phyloP scores from a whole-genome alignment of 345 rosid genomes.

The Hypericum perforatum region DNA sequence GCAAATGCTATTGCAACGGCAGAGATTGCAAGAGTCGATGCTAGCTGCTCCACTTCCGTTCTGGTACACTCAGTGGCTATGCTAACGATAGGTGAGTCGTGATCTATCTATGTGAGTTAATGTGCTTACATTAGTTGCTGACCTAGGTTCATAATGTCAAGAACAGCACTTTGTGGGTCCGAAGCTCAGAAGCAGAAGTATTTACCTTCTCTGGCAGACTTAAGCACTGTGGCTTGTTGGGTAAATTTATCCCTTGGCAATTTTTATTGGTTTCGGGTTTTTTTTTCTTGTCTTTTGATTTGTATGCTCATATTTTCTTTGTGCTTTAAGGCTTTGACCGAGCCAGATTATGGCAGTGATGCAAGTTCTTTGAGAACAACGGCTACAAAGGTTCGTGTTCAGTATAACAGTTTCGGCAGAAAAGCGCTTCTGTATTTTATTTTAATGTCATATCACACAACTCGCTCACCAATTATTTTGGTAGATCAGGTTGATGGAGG shows the following conservation, averaged over 20 bases:
- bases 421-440: too few species aligned
- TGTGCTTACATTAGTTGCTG: not conserved
- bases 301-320: constrained; percentile 9
- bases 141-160: constrained; percentile 21
- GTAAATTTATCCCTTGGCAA: constrained; percentile 29
- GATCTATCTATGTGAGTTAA: not conserved
- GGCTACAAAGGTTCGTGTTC: constrained; percentile 63
- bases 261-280: not conserved
- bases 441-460: too few species aligned
- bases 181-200: constrained; percentile 77
- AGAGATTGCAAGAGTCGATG: constrained; percentile 95
- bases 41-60: constrained; percentile 76
- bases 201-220: constrained; percentile 75
- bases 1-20: constrained; percentile 58
- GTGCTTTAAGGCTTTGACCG: constrained; percentile 69
- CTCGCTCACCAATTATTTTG: too few species aligned
- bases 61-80: constrained; percentile 83
- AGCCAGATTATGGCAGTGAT: constrained; percentile 94
- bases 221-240: constrained; percentile 74
- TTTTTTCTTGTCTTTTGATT: constrained; percentile 7
- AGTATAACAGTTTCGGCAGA: not conserved
- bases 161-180: constrained; percentile 79
- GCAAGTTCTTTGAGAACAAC: constrained; percentile 73
- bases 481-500: too few species aligned
- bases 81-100: constrained; percentile 81